phyloP scores from a whole-genome alignment of 139 green algal species.

The Tetraselmis striata region DNA sequence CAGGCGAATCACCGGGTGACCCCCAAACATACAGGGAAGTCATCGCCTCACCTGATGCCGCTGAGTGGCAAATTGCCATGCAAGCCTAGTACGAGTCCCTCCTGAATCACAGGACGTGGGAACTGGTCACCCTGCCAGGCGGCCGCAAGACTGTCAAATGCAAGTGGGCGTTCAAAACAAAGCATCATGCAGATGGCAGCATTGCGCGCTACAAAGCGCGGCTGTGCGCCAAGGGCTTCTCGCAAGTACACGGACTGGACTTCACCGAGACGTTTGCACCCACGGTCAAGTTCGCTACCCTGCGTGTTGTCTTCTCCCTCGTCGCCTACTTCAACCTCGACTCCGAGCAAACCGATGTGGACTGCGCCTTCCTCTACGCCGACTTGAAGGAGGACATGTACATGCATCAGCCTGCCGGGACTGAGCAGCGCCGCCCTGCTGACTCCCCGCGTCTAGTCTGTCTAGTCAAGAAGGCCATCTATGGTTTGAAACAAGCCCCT shows the following conservation, averaged over 20 bases:
- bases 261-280: neutral
- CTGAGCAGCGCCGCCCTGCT: too few relatives aligned
- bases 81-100: neutral
- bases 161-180: neutral
- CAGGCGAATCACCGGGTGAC: neutral
- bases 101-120: neutral
- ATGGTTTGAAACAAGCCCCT: too few relatives aligned
- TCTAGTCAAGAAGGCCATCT: too few relatives aligned
- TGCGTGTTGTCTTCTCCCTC: neutral
- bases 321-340: neutral
- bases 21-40: neutral
- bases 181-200: neutral
- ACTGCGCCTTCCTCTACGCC: too few relatives aligned
- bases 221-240: neutral
- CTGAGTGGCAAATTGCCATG: neutral
- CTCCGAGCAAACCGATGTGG: too few relatives aligned
- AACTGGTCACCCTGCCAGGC: neutral
- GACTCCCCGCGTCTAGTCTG: too few relatives aligned
- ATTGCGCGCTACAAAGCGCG: neutral
- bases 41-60: neutral
- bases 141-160: neutral
- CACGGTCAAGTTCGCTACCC: neutral
- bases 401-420: too few relatives aligned
- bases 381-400: too few relatives aligned
- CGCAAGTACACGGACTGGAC: neutral